phyloP scores from a whole-genome alignment of 2,329 filamentous ascomycete genomes.

The Colletotrichum filicis region DNA sequence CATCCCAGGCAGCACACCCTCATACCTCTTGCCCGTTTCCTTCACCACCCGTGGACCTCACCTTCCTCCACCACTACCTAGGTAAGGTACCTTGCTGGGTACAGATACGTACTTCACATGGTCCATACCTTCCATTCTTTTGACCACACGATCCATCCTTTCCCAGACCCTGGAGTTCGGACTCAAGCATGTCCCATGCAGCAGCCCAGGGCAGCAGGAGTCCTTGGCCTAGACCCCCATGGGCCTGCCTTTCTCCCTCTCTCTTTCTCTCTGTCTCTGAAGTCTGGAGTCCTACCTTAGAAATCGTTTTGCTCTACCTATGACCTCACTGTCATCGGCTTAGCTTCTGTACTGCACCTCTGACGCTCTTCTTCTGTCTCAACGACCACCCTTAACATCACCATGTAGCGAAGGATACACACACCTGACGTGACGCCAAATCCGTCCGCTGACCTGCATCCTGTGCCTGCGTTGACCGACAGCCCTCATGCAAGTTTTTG shows the following conservation, averaged over 20 bases:
- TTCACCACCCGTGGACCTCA: neutral
- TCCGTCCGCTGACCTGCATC: slow-evolving; percentile 27
- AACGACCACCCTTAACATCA: neutral
- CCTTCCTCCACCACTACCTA: too few species aligned
- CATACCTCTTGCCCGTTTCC: neutral
- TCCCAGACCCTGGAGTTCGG: slow-evolving; percentile 24
- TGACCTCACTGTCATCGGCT: neutral
- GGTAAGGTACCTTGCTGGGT: too few species aligned
- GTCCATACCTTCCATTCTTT: too few species aligned
- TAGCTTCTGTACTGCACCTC: too few species aligned
- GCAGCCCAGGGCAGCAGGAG: neutral
- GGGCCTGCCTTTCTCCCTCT: neutral
- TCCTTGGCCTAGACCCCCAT: neutral
- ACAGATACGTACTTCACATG: too few species aligned
- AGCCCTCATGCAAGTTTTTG: slow-evolving; percentile 8
- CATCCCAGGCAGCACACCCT: slow-evolving; percentile 30
- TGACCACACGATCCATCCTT: neutral
- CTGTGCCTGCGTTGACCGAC: slow-evolving; percentile 12
- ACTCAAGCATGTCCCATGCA: slow-evolving; percentile 17
- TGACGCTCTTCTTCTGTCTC: neutral
- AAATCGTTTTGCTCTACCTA: neutral
- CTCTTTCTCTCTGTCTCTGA: neutral
- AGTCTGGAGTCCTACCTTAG: neutral
- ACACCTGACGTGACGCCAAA: slow-evolving; percentile 7
- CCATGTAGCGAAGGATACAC: neutral